Conservation (phyloP, 345 rosid species). For the Theobroma cacao region DNA sequence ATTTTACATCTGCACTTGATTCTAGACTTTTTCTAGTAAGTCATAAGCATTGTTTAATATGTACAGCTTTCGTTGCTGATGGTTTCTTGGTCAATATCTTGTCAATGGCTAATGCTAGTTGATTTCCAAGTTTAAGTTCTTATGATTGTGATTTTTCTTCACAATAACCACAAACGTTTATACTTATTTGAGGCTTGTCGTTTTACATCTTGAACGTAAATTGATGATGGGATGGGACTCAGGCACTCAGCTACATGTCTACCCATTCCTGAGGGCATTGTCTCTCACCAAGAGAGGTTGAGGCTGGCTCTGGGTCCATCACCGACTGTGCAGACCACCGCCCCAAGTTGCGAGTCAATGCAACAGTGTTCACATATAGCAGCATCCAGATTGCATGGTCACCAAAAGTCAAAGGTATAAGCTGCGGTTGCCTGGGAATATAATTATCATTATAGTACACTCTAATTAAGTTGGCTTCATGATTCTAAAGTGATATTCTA, state of each 20-base stretch:
- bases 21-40: not conserved
- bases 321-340: not conserved
- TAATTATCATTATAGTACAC: not conserved
- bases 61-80: not conserved
- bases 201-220: not conserved
- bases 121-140: not conserved
- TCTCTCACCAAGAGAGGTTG: not conserved
- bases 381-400: not conserved
- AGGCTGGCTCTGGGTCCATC: not conserved
- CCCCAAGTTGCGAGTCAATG: slow-evolving; percentile 4
- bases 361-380: not conserved
- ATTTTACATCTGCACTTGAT: not conserved
- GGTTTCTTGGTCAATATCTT: not conserved
- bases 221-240: not conserved
- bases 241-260: not conserved
- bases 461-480: not conserved
- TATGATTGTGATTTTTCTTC: no score
- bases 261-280: not conserved
- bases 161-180: no score
- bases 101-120: not conserved
- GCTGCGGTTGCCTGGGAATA: not conserved
- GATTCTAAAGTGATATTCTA: not conserved
- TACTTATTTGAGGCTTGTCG: no score
- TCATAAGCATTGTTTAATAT: not conserved
- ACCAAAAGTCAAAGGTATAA: not conserved